These are phyloP conservation scores for Peronospora tabacina DNA, from an alignment of 352 stramenopile species.

Conservation along the genomic window DNA sequence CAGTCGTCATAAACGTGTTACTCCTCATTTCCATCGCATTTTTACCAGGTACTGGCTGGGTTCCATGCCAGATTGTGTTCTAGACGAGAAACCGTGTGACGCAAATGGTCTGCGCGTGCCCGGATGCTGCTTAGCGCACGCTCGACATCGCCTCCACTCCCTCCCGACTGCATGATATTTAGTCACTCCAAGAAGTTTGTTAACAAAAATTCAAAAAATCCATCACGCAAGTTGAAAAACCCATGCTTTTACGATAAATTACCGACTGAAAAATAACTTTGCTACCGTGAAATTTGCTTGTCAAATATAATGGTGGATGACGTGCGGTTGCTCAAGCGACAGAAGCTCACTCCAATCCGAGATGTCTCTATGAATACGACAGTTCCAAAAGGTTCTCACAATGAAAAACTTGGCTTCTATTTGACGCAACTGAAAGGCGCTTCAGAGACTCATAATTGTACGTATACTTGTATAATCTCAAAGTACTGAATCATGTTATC, in stretches of 20 bases:
- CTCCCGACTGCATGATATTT: constrained; percentile 28
- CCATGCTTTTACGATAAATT: background rate
- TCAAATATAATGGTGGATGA: constrained; percentile 17
- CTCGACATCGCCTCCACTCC: constrained; percentile 55
- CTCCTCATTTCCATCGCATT: background rate
- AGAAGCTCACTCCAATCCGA: constrained; percentile 12
- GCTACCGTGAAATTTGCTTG: background rate
- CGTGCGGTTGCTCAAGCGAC: constrained; percentile 15
- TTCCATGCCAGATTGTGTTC: constrained; percentile 79
- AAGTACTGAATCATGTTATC: background rate
- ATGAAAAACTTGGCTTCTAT: constrained; percentile 21
- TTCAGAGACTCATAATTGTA: constrained; percentile 43
- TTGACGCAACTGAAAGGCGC: constrained; percentile 33
- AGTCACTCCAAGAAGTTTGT: background rate
- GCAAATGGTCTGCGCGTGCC: constrained; percentile 68
- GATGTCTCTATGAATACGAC: background rate
- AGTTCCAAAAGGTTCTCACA: background rate
- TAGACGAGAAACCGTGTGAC: constrained; percentile 63
- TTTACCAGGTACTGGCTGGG: constrained; percentile 67
- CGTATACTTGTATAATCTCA: background rate
- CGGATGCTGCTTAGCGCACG: constrained; percentile 74
- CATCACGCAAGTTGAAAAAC: background rate
- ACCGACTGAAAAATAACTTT: background rate
- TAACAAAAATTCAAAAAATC: background rate
- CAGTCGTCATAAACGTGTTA: background rate